Base-by-base conservation (phyloP, 345 rosid species). In the Pistacia integerrima region DNA sequence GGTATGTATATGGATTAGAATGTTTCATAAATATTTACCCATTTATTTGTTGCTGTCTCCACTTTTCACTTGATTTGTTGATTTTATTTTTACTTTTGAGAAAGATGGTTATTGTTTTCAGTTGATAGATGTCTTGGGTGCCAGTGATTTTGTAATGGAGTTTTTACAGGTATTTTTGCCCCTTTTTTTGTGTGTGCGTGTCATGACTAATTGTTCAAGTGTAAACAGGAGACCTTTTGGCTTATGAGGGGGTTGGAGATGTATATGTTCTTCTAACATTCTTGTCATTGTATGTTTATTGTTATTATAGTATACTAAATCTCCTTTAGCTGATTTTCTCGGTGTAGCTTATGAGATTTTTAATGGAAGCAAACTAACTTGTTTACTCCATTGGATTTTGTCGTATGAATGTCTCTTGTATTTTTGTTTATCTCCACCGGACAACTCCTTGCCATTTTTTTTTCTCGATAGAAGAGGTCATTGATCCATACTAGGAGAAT, bases 1-100 rank as follows among this genome's bases (percentile, higher is more conserved):
- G 94, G 98, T 73, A 28, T 75, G 69, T 51, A 18, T 44, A 51
- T 63, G 36, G 11, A 55, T 18, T 70, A 33, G 56, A 62, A 14
- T 57, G 69, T 4, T 68, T 46, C 16, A 4, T 48, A 9, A 56
- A 11, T 28, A 36, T 56, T 55, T 41, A 35, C 16, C 5, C 38
- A 12, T 49, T 51, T 35, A n/a, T 73, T 51, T 14, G 18, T 35
- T 41, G 16, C 65, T 65, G 2, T 77, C 17, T 38, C 64, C 58
- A 4, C 55, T 22, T 68, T 59, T 17, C 35, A 11, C 62, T 7
- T 60, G 8, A 33, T 69, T 55, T 46, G 36, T 72, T 68, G 4
- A 59, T 7, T 64, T 49, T 16, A 56, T 61, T 35, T 69, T 52
- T 25, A 4, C 56, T 64, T 30, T 56, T 65, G 52, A 68, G 33